Percentiles rank a stretch among this genome's conserved stretches.
Evolutionary conservation across 2,329 filamentous ascomycete species (phyloP).

Genomic region (Stagonosporopsis vannaccii): DNA sequence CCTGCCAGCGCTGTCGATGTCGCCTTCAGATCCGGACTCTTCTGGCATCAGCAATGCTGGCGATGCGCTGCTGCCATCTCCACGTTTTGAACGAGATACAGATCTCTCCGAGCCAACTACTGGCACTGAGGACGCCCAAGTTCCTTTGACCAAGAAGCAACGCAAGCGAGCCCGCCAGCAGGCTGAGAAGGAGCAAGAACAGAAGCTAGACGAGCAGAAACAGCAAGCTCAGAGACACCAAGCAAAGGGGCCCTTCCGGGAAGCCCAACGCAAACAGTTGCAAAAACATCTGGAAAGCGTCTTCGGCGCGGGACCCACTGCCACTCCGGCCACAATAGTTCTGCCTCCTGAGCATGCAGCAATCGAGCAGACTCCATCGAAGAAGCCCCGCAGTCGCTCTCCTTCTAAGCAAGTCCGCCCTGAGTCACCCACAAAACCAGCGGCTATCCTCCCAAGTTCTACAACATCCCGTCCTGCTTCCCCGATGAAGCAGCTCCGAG

Average conservation of each 20-base stretch:
- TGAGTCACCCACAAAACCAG: not conserved
- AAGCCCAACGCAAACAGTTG: slow-evolving; percentile 17
- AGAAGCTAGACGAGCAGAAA: slow-evolving; percentile 14
- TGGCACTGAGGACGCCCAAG: slow-evolving; percentile 4
- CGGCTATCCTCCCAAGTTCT: not conserved
- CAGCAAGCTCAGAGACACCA: slow-evolving; percentile 20
- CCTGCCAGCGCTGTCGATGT: slow-evolving; percentile 27
- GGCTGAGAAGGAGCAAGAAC: slow-evolving; percentile 32
- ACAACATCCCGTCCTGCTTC: slow-evolving; percentile 6
- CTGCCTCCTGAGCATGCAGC: not conserved
- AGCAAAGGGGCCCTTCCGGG: slow-evolving; percentile 16
- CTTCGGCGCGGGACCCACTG: slow-evolving; percentile 2
- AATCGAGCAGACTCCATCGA: slow-evolving; percentile 11
- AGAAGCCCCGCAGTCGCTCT: slow-evolving; percentile 13
- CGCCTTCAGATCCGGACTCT: slow-evolving; percentile 33
- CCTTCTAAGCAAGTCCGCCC: slow-evolving; percentile 7
- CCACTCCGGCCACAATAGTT: not conserved
- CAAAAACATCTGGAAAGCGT: slow-evolving; percentile 15
- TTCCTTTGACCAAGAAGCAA: slow-evolving; percentile 35
- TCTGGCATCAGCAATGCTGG: slow-evolving; percentile 53
- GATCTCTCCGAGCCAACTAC: slow-evolving; percentile 1
- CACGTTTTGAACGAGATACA: slow-evolving; percentile 10
- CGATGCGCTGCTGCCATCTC: slow-evolving; percentile 46
- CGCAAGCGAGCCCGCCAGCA: slow-evolving; percentile 36
- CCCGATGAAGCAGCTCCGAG: slow-evolving; percentile 16